Evolutionary conservation across 2,329 filamentous ascomycete species (phyloP).

Genomic region (Calycina herbarum): DNA sequence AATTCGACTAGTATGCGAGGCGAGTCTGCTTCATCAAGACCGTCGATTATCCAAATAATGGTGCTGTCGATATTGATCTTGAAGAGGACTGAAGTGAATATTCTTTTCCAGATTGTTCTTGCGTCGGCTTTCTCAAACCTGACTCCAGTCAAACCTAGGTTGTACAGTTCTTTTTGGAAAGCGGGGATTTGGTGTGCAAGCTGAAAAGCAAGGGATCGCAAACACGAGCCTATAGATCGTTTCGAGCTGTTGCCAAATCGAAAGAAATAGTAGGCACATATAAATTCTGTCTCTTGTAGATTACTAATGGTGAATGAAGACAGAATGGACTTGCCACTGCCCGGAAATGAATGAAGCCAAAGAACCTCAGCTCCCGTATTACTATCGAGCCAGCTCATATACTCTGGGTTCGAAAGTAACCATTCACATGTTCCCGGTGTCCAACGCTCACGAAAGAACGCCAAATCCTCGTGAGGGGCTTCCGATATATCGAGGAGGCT

Average conservation of each 20-base stretch:
- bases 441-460: constrained; percentile 23
- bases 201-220: constrained; percentile 36
- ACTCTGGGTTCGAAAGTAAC: constrained; percentile 19
- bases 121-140: constrained; percentile 20
- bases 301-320: constrained; percentile 34
- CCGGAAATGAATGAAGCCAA: constrained; percentile 36
- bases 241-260: constrained; percentile 33
- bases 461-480: constrained; percentile 16
- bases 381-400: neutral
- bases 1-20: constrained; percentile 10
- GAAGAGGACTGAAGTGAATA: constrained; percentile 15
- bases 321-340: constrained; percentile 39
- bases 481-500: constrained; percentile 5
- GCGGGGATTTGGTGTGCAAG: constrained; percentile 23
- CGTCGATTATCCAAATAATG: constrained; percentile 27
- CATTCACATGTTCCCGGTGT: constrained; percentile 29
- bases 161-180: neutral
- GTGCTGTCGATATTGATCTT: constrained; percentile 14
- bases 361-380: constrained; percentile 22
- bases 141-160: constrained; percentile 18
- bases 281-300: constrained; percentile 19
- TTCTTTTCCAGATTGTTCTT: constrained; percentile 18
- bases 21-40: constrained; percentile 23
- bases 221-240: constrained; percentile 23
- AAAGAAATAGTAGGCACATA: constrained; percentile 37